Evolutionary conservation across 257 asterid genomes (phyloP), one percentile per base, ranked within the genome.

Genomic region (Plantago elongata): DNA sequence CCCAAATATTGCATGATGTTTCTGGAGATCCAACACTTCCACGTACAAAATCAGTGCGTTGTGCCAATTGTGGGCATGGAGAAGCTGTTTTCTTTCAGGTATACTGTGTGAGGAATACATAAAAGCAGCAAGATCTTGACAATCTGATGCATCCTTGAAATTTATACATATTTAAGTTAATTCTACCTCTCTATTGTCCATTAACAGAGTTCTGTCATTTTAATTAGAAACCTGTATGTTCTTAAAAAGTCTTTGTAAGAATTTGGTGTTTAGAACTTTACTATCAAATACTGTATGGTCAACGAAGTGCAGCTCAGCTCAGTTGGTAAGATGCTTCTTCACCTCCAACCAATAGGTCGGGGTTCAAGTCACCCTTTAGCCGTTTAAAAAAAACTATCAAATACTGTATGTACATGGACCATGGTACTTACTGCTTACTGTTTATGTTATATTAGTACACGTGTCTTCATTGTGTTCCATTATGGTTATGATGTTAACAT

Each of bases 1-100:
- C 97, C 51, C 95, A 93, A 71, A 90, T 87, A 61, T 66, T 89
- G 87, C 94, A 89, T 72, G 99, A 93, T 69, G 96, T 85, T 61
- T 91, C 99, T 63, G 94, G 95, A 17, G 99, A 93, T 77, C 99
- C 99, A 17, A 89, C 99, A n/a, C 97, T 93, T 61, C 99, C 99
- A 7, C 91, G 97, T 56, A 93, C 99, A 13, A 93, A 89, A 72
- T 72, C 89, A 7, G 94, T 82, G 45, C 95, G 83, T 9, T 93
- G 99, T 63, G 29, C 97, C 45, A 74, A 11, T 59, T 93, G 99
- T 71, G 92, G 94, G 34, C 99, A 93, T 66, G 95, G 96, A 65
- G 99, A 93, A 82, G 99, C 97, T 67, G 97, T 93, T 65, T 93
- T 93, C 82, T 93, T 89, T 69, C 99, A 84, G 97, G 99, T 92